Conservation (phyloP, 169 alveolate genomes). For the Cyclospora cayetanensis region DNA sequence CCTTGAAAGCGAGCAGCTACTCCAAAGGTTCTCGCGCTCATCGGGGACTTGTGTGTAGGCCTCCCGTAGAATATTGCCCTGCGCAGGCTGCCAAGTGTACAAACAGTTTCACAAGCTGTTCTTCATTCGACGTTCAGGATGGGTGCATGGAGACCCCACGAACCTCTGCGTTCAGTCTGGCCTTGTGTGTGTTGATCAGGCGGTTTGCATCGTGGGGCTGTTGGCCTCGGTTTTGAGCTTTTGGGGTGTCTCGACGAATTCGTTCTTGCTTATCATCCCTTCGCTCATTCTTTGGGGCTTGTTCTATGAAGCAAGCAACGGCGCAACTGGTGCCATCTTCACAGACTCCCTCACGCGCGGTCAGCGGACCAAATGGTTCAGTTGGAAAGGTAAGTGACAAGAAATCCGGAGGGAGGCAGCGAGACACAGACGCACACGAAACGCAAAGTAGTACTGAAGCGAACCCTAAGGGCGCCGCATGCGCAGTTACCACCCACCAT, state of each 20-base stretch:
- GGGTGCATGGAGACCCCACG: neutral
- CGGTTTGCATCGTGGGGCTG: neutral
- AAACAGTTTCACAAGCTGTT: neutral
- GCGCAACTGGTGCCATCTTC: conserved; percentile 60
- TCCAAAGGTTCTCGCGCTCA: too few relatives aligned
- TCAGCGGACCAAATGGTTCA: conserved; percentile 51
- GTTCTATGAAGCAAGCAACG: neutral
- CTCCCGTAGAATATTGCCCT: too few relatives aligned
- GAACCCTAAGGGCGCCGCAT: too few relatives aligned
- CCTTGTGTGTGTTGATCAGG: neutral
- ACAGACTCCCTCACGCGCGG: conserved; percentile 56
- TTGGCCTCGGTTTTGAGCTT: neutral
- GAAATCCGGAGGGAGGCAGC: too few relatives aligned
- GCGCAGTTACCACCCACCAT: too few relatives aligned
- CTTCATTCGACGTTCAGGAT: neutral
- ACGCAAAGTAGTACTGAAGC: too few relatives aligned
- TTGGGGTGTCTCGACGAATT: conserved; percentile 3
- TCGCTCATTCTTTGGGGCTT: conserved; percentile 57
- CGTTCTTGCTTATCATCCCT: neutral
- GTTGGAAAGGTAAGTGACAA: neutral
- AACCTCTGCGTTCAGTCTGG: neutral
- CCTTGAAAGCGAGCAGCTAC: too few relatives aligned
- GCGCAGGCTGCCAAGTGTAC: neutral
- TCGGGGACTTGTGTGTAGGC: too few relatives aligned
- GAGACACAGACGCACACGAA: too few relatives aligned